A percentile compares a stretch with the other conserved stretches of the same genome.
Conservation (phyloP, 805 yeast species). For the Groenewaldozyma tartarivorans region DNA sequence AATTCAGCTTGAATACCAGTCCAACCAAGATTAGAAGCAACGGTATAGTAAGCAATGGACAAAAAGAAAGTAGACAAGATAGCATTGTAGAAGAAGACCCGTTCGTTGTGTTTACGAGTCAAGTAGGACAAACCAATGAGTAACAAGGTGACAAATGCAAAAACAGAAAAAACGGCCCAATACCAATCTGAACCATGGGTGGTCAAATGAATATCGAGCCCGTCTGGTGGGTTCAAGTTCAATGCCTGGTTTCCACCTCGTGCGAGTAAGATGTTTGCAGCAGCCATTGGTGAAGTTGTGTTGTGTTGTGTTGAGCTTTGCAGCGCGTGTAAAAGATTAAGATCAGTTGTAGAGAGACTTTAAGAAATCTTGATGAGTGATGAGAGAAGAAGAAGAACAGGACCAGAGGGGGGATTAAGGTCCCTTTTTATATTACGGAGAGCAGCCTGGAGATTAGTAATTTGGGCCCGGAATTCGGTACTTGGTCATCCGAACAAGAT, state of each 20-base stretch:
- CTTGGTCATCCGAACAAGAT: no score
- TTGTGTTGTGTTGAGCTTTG: background rate
- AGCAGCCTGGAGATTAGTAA: no score
- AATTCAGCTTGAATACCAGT: slow-evolving; percentile 40
- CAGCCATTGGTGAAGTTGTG: background rate
- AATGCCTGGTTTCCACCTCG: slow-evolving; percentile 22
- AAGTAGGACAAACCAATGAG: slow-evolving; percentile 20
- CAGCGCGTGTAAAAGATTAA: background rate
- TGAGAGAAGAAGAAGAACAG: background rate
- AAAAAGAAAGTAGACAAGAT: slow-evolving; percentile 33
- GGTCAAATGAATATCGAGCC: slow-evolving; percentile 43
- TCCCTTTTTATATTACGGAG: background rate
- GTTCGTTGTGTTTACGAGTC: slow-evolving; percentile 21
- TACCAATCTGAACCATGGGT: slow-evolving; percentile 57
- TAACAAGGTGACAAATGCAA: slow-evolving; percentile 32
- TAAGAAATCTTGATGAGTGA: no score
- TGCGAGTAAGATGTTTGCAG: background rate
- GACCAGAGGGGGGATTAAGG: slow-evolving; percentile 3
- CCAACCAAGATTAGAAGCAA: slow-evolving; percentile 53
- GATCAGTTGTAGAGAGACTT: no score
- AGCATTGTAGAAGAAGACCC: slow-evolving; percentile 32
- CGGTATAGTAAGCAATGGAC: slow-evolving; percentile 43
- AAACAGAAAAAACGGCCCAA: slow-evolving; percentile 51
- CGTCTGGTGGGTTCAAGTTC: slow-evolving; percentile 34
- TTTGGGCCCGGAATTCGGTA: no score